phyloP scores from a whole-genome alignment of 1,284 basidiomycete species.

The Exobasidium rhododendri region DNA sequence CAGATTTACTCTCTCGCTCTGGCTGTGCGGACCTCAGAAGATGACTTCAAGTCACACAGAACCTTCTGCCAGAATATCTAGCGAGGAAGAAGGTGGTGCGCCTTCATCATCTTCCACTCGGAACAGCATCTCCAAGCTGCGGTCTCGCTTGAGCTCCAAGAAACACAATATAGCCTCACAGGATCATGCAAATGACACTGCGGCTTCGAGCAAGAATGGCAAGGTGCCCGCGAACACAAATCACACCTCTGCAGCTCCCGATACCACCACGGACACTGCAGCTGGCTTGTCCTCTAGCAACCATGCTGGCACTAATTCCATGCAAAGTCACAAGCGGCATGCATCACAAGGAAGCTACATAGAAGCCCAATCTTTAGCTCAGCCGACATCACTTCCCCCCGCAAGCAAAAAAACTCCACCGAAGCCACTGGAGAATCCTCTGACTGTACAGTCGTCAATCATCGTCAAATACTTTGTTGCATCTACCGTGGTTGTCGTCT shows the following conservation, averaged over 20 bases:
- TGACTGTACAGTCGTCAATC: background rate
- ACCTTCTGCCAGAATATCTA: background rate
- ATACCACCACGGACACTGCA: background rate
- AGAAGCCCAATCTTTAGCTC: too few species aligned
- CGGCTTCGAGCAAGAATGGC: too few species aligned
- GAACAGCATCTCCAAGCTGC: background rate
- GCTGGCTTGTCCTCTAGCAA: background rate
- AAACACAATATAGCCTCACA: background rate
- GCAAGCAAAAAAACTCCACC: background rate
- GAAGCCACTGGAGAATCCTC: background rate
- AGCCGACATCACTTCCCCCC: background rate
- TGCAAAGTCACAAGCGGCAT: background rate
- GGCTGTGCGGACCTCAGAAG: too few species aligned
- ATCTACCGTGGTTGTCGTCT: background rate
- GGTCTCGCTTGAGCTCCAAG: background rate
- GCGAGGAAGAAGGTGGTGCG: background rate
- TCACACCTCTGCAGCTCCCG: background rate
- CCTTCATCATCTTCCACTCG: background rate
- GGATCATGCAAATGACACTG: background rate
- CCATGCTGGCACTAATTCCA: background rate
- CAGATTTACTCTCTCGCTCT: too few species aligned
- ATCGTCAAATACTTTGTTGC: constrained; percentile 1
- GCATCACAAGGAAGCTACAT: too few species aligned
- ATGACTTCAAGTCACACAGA: background rate
- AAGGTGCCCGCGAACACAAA: too few species aligned